Evolutionary conservation across 352 stramenopile species (phyloP).

Genomic region (Globisporangium canariense): DNA sequence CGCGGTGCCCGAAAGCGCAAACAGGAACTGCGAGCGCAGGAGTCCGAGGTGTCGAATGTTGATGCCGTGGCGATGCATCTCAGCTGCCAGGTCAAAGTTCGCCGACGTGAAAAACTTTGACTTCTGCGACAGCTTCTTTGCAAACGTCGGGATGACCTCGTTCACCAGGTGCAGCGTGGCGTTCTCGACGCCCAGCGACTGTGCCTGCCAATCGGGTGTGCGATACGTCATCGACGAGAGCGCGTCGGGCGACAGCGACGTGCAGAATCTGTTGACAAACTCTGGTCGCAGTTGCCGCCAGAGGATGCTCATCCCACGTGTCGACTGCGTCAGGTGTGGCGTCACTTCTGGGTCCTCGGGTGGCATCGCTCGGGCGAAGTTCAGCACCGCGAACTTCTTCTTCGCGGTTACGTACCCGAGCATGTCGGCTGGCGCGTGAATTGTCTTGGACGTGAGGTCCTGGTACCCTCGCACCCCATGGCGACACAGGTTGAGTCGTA

Average conservation of each 20-base stretch:
- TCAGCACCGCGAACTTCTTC: constrained; percentile 66
- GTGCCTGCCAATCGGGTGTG: constrained; percentile 82
- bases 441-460: constrained; percentile 82
- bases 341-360: constrained; percentile 84
- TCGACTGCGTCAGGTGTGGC: constrained; percentile 67
- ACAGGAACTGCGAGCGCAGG: constrained; percentile 74
- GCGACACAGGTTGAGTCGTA: constrained; percentile 76
- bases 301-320: constrained; percentile 88
- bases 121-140: constrained; percentile 70
- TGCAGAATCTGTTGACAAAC: constrained; percentile 48
- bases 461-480: constrained; percentile 83
- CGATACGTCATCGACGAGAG: constrained; percentile 83
- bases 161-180: constrained; percentile 73
- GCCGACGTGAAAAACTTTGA: constrained; percentile 44
- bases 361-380: constrained; percentile 87
- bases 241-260: constrained; percentile 79
- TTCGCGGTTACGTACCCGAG: constrained; percentile 62
- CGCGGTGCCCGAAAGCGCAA: constrained; percentile 67
- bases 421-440: constrained; percentile 81
- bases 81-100: constrained; percentile 58
- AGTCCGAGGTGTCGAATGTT: constrained; percentile 89
- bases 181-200: constrained; percentile 60
- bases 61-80: constrained; percentile 89
- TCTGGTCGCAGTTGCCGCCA: constrained; percentile 90
- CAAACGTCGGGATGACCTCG: constrained; percentile 76